Evolutionary conservation across 2,329 filamentous ascomycete species (phyloP), one percentile per base, ranked within the genome.

Genomic region (Colletotrichum sp.): DNA sequence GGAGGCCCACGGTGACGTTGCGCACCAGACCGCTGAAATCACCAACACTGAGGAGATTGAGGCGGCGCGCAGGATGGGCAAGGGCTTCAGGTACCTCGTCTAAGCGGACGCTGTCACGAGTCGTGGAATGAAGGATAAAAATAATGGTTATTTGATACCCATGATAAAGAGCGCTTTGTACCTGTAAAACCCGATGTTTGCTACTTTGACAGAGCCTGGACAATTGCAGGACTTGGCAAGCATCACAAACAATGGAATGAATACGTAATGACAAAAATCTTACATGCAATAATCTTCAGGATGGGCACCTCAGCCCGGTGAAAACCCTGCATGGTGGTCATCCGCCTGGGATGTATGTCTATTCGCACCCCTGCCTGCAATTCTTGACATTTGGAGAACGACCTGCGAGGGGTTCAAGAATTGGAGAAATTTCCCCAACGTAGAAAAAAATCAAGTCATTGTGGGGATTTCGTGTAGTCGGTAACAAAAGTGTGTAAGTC

Each of bases 41-140:
- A 84, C 84, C 74, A 75, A 80, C 11, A 80, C 84, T 62, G 84
- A 85, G 5, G 83, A 83, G 51, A 79, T 84, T 1, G 84, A 90
- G 31, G 85, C 88, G 66, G 84, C 85, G 5, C 76, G 86, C 76
- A 80, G 81, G 72, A 84, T 88, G 84, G 81, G 81, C 70, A 86
- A 85, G 80, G 86, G 86, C 54, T 88, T 87, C 80, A 80, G 86
- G 66, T 88, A 88, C 77, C 78, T 88, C 66, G 78, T 87, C 55
- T 87, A 83, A 72, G 51, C 47, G 13, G 11, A 31, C 4, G 13
- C 24, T 13, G 2, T 38, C 8, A 34, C 43, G 65, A 59, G 21
- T 54, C 21, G n/a, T 21, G 13, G 21, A 33, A 34, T 69, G 54
- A 24, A 18, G 33, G 31, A 21, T 51, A 13, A 61, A 21, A 29